phyloP scores from a whole-genome alignment of 345 rosid genomes.

The Cardamine chenopodiifolia region DNA sequence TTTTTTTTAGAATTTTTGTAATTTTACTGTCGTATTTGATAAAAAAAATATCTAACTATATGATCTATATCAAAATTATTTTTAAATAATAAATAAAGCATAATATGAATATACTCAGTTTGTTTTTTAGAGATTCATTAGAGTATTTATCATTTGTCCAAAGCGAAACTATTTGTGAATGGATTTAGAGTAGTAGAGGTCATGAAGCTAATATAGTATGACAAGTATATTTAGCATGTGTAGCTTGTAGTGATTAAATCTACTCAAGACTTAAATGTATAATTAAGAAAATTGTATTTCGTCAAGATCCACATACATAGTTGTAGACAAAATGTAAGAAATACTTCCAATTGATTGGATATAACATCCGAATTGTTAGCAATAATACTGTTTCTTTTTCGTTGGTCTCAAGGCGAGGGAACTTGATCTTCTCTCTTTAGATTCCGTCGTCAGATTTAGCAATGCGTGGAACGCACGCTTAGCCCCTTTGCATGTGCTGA shows the following conservation, averaged over 20 bases:
- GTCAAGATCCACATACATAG: not conserved
- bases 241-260: not conserved
- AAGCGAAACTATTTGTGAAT: not conserved
- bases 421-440: conserved; percentile 90
- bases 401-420: conserved; percentile 65
- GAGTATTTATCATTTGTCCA: not conserved
- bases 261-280: not conserved
- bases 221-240: not conserved
- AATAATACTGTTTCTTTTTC: not conserved
- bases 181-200: not conserved
- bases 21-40: not conserved
- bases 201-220: not conserved
- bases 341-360: not conserved
- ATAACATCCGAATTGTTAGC: not conserved
- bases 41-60: not conserved
- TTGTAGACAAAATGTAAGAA: not conserved
- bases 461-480: conserved; percentile 70
- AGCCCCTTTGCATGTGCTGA: conserved; percentile 75
- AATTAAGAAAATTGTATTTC: not conserved
- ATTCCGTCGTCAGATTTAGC: conserved; percentile 71
- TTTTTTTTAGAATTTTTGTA: not conserved
- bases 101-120: not conserved
- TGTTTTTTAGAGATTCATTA: not conserved
- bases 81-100: not conserved
- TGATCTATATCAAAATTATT: not conserved